Conservation (phyloP, 2,329 filamentous ascomycete species). For the Aspergillus glaucus region DNA sequence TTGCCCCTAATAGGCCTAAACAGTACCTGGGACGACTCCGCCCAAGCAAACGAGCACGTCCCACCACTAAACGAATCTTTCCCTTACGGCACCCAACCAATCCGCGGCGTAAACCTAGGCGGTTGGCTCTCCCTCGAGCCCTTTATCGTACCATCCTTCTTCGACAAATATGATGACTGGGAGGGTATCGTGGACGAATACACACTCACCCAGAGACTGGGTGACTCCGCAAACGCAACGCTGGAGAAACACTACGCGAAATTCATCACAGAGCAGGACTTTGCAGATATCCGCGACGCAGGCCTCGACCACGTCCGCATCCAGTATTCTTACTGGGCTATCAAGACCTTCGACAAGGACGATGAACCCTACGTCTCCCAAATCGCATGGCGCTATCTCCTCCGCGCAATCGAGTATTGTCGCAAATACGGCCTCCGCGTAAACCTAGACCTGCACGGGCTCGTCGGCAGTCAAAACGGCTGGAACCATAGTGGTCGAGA, state of each 20-base stretch:
- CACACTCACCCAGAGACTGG: conserved; percentile 67
- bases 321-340: conserved; percentile 90
- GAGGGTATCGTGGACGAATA: conserved; percentile 80
- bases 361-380: conserved; percentile 77
- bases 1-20: conserved; percentile 88
- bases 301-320: conserved; percentile 97
- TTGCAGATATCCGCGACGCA: conserved; percentile 74
- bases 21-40: conserved; percentile 77
- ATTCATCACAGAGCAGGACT: conserved; percentile 79
- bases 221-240: conserved; percentile 56
- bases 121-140: conserved; percentile 93
- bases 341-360: conserved; percentile 66
- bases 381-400: conserved; percentile 85
- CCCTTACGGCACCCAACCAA: conserved; percentile 71
- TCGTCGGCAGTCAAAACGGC: conserved; percentile 90
- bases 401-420: conserved; percentile 88
- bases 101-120: conserved; percentile 85
- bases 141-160: conserved; percentile 90
- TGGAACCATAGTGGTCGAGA: conserved; percentile 93
- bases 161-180: conserved; percentile 57
- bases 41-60: conserved; percentile 69
- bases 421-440: conserved; percentile 86
- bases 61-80: conserved; percentile 70
- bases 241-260: conserved; percentile 89
- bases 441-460: conserved; percentile 86